A percentile compares a stretch with the other conserved stretches of the same genome.
Evolutionary conservation across 2,329 filamentous ascomycete species (phyloP).

Genomic region (Aphanoascus verrucosus): DNA sequence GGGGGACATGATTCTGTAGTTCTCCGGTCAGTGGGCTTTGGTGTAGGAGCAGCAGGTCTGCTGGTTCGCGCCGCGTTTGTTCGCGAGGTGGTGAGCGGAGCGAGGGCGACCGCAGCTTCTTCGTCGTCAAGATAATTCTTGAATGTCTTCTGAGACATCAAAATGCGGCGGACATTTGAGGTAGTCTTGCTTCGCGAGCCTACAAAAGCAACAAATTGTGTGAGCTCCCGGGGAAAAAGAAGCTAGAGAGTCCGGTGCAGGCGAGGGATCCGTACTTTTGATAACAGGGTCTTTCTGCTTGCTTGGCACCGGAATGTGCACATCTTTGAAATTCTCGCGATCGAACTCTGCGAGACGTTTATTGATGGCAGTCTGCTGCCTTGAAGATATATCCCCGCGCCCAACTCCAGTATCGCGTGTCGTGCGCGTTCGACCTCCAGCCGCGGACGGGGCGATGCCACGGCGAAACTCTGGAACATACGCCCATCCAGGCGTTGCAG

Average conservation of each 20-base stretch:
- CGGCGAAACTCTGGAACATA: constrained; percentile 70
- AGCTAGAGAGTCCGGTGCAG: not conserved
- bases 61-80: constrained; percentile 17
- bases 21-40: not conserved
- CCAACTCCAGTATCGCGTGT: constrained; percentile 47
- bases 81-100: constrained; percentile 16
- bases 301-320: constrained; percentile 56
- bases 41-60: constrained; percentile 15
- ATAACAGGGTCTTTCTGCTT: constrained; percentile 39
- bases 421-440: constrained; percentile 57
- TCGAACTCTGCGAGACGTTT: constrained; percentile 76
- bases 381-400: constrained; percentile 59
- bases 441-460: constrained; percentile 39
- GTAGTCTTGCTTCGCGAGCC: constrained; percentile 33
- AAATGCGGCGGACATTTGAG: constrained; percentile 38
- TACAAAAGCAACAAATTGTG: not conserved
- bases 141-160: constrained; percentile 41
- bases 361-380: constrained; percentile 69
- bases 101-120: constrained; percentile 32
- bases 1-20: constrained; percentile 1
- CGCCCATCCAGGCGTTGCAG: constrained; percentile 74
- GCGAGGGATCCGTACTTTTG: constrained; percentile 25
- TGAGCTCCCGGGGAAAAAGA: not conserved
- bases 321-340: constrained; percentile 64
- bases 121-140: constrained; percentile 43